These are phyloP conservation scores for Rhodotorula sp. DNA, from an alignment of 1,284 basidiomycete genomes.

Conservation along the genomic window DNA sequence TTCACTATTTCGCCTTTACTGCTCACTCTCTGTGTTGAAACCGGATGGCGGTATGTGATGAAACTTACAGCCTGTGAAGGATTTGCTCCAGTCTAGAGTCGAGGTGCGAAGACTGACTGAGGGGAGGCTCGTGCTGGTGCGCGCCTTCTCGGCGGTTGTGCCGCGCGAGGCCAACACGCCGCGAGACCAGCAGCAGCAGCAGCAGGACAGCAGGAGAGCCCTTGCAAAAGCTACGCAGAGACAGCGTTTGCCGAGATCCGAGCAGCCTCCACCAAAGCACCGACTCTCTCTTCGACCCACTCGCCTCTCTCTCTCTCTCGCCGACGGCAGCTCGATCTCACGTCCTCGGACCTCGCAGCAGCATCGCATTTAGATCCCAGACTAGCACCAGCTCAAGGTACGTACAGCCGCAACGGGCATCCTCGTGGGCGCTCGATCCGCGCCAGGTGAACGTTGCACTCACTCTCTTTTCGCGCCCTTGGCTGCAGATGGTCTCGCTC, in stretches of 20 bases:
- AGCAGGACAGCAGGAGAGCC: background rate
- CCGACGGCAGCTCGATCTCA: no score
- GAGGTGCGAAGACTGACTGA: no score
- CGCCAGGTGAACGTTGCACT: no score
- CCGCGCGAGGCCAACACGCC: background rate
- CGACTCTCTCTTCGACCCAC: background rate
- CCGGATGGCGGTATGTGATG: no score
- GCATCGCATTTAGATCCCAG: background rate
- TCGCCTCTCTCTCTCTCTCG: background rate
- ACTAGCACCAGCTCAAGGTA: no score
- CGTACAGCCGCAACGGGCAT: no score
- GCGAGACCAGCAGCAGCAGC: background rate
- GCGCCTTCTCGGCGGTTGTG: no score
- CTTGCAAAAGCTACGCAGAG: background rate
- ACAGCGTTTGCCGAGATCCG: background rate
- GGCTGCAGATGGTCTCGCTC: conserved; percentile 21
- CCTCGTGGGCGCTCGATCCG: background rate
- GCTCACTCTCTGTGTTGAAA: no score
- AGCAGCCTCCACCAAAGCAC: no score
- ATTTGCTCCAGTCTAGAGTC: no score
- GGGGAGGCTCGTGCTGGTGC: background rate
- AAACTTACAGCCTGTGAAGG: no score
- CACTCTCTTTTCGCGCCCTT: background rate
- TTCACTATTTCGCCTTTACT: no score
- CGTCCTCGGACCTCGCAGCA: background rate